Base-by-base conservation (phyloP, 139 green algal species). In the Zygnema cylindricum region DNA sequence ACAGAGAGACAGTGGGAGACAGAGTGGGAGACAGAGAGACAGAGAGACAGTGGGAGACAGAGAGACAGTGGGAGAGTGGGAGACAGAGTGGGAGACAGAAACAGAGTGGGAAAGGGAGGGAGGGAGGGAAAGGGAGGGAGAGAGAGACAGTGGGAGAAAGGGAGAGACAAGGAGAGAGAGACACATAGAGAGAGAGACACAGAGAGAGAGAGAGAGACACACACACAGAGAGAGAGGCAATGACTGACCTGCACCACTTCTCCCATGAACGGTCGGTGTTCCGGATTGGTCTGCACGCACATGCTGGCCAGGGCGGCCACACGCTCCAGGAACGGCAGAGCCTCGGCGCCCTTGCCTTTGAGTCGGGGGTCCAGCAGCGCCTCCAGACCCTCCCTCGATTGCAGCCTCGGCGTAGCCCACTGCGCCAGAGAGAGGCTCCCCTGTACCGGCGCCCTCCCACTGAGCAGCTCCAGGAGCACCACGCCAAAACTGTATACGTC, bases 391-490 rank as follows among this genome's bases (percentile, higher is more conserved):
- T 82, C 54, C 36, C 11, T 33, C n/a, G n/a, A 2, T 57, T 88
- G 82, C 69, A 35, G 1, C 49, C 49, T 25, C 49, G 49, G n/a
- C n/a, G n/a, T n/a, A n/a, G n/a, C n/a, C n/a, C n/a, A n/a, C n/a
- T n/a, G n/a, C n/a, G n/a, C n/a, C n/a, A n/a, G n/a, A n/a, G n/a
- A n/a, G n/a, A n/a, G n/a, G 41, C 81, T 81, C 33, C 89, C 84
- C 43, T 87, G 71, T 55, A 83, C 76, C 25, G 35, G 35, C 22
- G 85, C 86, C 30, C 57, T 63, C 41, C 91, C 91, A n/a, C 87
- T 92, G 69, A 95, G 78, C 69, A 95, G 83, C 87, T 95, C 92
- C 86, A 94, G 88, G 75, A 95, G 85, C 76, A 95, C 86, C 38
- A 94, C 92, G 0, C 81, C 81, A 40, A 79, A 86, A 23, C 81